Percentiles rank a stretch among this genome's conserved stretches.
phyloP scores from a whole-genome alignment of 148 eudicot genomes.

The Simmondsia chinensis region DNA sequence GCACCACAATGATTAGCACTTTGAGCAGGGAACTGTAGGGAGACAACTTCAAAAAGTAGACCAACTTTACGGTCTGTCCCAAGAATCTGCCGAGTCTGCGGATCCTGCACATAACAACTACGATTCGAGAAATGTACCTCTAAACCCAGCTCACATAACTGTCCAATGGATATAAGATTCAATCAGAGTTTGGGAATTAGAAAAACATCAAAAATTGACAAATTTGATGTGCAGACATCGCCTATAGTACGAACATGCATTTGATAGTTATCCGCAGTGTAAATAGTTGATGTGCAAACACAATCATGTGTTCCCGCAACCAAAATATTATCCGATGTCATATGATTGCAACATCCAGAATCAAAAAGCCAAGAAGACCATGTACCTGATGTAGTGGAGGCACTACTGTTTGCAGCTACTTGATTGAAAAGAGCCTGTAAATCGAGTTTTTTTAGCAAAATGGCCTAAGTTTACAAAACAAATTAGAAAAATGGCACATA shows the following conservation, averaged over 20 bases:
- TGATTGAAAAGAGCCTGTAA: too few relatives aligned
- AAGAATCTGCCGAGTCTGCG: background rate
- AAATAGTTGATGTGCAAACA: background rate
- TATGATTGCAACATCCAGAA: background rate
- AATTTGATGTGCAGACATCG: background rate
- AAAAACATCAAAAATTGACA: background rate
- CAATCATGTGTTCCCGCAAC: too few relatives aligned
- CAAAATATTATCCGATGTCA: too few relatives aligned
- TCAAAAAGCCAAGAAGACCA: constrained; percentile 1
- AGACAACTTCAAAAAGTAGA: background rate
- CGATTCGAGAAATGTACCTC: too few relatives aligned
- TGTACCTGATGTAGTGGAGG: too few relatives aligned
- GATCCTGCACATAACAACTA: constrained; percentile 3
- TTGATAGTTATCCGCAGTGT: background rate
- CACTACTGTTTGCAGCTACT: too few relatives aligned
- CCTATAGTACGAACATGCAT: background rate
- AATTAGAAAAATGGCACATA: too few relatives aligned
- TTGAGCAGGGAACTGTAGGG: background rate
- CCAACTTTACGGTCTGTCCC: constrained; percentile 2
- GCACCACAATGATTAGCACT: too few relatives aligned
- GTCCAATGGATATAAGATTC: constrained; percentile 4
- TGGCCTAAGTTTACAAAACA: too few relatives aligned
- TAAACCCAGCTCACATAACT: constrained; percentile 1
- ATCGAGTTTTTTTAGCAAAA: too few relatives aligned
- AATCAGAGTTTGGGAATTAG: background rate